Percentiles rank a stretch among this genome's conserved stretches.
Conservation (phyloP, 2,329 filamentous ascomycete genomes). For the Curvularia hawaiiensis region DNA sequence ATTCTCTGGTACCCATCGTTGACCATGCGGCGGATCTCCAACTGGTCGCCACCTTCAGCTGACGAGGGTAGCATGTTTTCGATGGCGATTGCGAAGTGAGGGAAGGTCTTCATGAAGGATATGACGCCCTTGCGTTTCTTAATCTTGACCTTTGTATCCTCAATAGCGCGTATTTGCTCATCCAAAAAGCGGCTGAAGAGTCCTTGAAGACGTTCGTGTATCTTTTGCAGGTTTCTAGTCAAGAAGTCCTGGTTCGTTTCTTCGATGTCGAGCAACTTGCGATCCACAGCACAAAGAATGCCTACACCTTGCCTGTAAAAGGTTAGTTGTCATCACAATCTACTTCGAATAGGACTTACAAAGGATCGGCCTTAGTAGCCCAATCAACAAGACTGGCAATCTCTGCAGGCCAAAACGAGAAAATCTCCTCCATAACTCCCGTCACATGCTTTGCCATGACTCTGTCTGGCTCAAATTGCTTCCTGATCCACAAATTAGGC, state of each 20-base stretch:
- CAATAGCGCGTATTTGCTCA: conserved; percentile 92
- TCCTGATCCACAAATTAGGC: conserved; percentile 73
- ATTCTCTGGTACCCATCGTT: conserved; percentile 88
- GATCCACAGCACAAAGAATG: conserved; percentile 79
- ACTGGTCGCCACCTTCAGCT: conserved; percentile 58
- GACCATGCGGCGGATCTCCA: conserved; percentile 75
- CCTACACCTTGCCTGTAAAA: conserved; percentile 81
- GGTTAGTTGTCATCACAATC: conserved; percentile 21
- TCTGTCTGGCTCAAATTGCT: conserved; percentile 86
- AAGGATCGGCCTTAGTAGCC: conserved; percentile 77
- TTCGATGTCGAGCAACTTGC: conserved; percentile 76
- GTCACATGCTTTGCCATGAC: conserved; percentile 82
- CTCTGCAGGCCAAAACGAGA: conserved; percentile 79
- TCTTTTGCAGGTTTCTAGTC: conserved; percentile 76
- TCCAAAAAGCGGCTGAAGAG: conserved; percentile 90
- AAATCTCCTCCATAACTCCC: conserved; percentile 88
- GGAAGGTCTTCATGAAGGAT: conserved; percentile 92
- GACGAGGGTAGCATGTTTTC: conserved; percentile 75
- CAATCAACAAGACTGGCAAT: conserved; percentile 82
- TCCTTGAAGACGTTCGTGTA: conserved; percentile 74
- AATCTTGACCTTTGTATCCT: conserved; percentile 98
- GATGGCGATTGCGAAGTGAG: conserved; percentile 78
- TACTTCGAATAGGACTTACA: conserved; percentile 62
- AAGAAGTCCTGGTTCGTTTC: conserved; percentile 95
- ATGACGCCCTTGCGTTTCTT: conserved; percentile 98